Evolutionary conservation across 495 filamentous ascomycete species (phyloP).

Genomic region (Extremus antarcticus): DNA sequence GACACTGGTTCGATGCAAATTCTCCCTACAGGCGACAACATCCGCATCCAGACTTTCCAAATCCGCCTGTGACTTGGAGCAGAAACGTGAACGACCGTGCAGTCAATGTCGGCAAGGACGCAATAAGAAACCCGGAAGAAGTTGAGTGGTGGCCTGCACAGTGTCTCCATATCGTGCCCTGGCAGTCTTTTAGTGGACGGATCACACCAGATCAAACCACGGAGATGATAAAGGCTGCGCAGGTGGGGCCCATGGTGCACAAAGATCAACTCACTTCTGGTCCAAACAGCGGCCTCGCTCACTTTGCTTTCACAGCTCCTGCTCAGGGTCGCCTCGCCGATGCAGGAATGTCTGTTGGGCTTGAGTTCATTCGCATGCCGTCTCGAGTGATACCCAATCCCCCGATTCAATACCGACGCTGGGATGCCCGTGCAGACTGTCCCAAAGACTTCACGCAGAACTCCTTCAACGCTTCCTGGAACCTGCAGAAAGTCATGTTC

Average conservation of each 20-base stretch:
- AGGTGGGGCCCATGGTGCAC: not conserved
- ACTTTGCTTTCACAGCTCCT: not conserved
- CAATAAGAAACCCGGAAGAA: not conserved
- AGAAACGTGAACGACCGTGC: not conserved
- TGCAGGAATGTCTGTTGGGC: not conserved
- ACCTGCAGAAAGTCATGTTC: not conserved
- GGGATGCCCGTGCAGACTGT: too few species aligned
- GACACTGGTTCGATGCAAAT: too few species aligned
- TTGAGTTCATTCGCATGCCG: not conserved
- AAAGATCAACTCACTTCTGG: not conserved
- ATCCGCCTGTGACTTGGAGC: not conserved
- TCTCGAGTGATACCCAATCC: not conserved
- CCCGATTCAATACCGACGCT: too few species aligned
- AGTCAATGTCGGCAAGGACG: not conserved
- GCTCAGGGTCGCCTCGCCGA: not conserved
- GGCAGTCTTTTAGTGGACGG: not conserved
- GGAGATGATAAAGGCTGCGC: not conserved
- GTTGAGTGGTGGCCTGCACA: not conserved
- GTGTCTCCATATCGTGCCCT: not conserved
- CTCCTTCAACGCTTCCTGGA: conserved; percentile 1
- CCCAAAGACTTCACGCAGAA: too few species aligned
- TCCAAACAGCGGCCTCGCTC: not conserved
- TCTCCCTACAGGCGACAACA: too few species aligned
- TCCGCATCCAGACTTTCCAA: not conserved
- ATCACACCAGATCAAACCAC: not conserved